Evolutionary conservation across 345 rosid species (phyloP).

Genomic region (Camelina hispida): DNA sequence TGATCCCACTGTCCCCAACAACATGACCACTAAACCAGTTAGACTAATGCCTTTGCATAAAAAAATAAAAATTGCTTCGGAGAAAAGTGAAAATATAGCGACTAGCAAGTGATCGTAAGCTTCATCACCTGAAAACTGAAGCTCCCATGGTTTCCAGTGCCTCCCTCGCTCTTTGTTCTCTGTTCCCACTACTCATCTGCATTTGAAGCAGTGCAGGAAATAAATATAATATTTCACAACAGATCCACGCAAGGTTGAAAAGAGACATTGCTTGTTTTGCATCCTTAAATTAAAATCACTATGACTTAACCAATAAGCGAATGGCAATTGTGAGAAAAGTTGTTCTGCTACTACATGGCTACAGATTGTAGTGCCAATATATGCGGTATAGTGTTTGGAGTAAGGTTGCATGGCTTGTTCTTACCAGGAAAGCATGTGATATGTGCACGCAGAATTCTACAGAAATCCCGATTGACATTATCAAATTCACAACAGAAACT

Average conservation of each 20-base stretch:
- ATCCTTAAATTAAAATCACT: slow-evolving; percentile 23
- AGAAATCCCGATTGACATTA: slow-evolving; percentile 95
- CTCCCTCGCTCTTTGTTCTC: slow-evolving; percentile 68
- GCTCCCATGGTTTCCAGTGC: slow-evolving; percentile 96
- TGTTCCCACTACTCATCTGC: slow-evolving; percentile 80
- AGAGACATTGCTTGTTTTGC: slow-evolving; percentile 26
- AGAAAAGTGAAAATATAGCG: slow-evolving; percentile 1
- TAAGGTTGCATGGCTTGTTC: slow-evolving; percentile 44
- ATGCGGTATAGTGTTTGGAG: slow-evolving; percentile 26
- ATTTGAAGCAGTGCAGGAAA: slow-evolving; percentile 30
- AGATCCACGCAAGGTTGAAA: slow-evolving; percentile 12
- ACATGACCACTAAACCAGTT: slow-evolving; percentile 26
- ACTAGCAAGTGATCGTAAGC: slow-evolving; percentile 20
- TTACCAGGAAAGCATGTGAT: slow-evolving; percentile 85
- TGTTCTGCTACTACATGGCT: slow-evolving; percentile 21
- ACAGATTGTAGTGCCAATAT: slow-evolving; percentile 5
- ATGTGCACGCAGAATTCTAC: slow-evolving; percentile 96
- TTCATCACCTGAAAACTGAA: slow-evolving; percentile 88
- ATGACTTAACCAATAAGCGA: background rate
- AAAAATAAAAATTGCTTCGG: slow-evolving; percentile 1
- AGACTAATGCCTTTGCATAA: slow-evolving; percentile 30
- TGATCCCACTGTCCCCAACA: slow-evolving; percentile 73
- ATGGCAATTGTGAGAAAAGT: slow-evolving; percentile 8
- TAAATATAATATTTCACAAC: slow-evolving; percentile 16
- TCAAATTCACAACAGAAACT: slow-evolving; percentile 89